A percentile compares a stretch with the other conserved stretches of the same genome.
These are phyloP conservation scores for Carnegiea gigantea DNA, from an alignment of 179 eudicot genomes.

Conservation along the genomic window DNA sequence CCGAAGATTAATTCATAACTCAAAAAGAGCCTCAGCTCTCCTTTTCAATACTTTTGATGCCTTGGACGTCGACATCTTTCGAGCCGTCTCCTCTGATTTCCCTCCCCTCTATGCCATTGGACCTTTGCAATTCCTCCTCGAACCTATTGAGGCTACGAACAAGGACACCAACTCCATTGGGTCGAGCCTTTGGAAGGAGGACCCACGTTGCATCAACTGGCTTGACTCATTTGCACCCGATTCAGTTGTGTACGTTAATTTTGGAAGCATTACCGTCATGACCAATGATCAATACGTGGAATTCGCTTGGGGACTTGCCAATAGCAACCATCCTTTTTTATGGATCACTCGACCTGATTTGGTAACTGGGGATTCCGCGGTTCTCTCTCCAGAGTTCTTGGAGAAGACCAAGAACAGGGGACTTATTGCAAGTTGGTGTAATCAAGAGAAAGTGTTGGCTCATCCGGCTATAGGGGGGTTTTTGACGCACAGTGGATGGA, in stretches of 20 bases:
- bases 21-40: slow-evolving; percentile 30
- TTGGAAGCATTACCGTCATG: slow-evolving; percentile 25
- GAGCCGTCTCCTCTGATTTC: slow-evolving; percentile 6
- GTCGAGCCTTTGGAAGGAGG: slow-evolving; percentile 27
- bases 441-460: slow-evolving; percentile 24
- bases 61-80: slow-evolving; percentile 15
- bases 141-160: neutral
- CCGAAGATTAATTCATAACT: neutral
- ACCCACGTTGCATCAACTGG: no score
- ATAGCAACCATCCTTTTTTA: slow-evolving; percentile 23
- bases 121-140: slow-evolving; percentile 10
- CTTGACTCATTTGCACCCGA: no score
- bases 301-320: slow-evolving; percentile 33
- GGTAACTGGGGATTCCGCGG: slow-evolving; percentile 12
- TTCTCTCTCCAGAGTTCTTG: slow-evolving; percentile 21
- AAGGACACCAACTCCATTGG: slow-evolving; percentile 9
- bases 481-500: slow-evolving; percentile 35
- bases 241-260: no score
- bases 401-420: slow-evolving; percentile 17
- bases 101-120: slow-evolving; percentile 15
- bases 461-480: slow-evolving; percentile 26
- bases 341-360: slow-evolving; percentile 30
- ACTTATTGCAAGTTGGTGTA: slow-evolving; percentile 23
- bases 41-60: slow-evolving; percentile 16
- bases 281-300: slow-evolving; percentile 22